phyloP scores from a whole-genome alignment of 2,329 filamentous ascomycete genomes.

The Xylaria sp. region DNA sequence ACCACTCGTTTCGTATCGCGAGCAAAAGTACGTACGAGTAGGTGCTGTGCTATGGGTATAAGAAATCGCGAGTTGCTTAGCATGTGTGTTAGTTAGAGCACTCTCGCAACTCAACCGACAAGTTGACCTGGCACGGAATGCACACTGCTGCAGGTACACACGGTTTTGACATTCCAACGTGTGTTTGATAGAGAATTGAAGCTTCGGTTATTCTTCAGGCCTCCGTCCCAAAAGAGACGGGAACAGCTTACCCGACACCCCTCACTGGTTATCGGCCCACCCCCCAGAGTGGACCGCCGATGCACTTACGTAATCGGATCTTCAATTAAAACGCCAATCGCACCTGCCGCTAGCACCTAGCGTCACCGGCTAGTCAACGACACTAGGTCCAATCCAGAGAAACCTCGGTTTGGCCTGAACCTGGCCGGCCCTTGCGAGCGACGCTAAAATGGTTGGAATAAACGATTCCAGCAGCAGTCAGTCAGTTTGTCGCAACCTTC shows the following conservation, averaged over 20 bases:
- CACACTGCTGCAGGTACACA: no score
- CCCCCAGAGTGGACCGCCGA: background rate
- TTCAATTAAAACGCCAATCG: background rate
- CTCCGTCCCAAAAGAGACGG: background rate
- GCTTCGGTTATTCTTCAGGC: no score
- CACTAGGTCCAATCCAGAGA: constrained; percentile 7
- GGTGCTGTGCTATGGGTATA: no score
- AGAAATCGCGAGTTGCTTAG: no score
- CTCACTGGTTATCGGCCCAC: background rate
- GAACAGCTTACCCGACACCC: background rate
- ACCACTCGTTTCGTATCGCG: no score
- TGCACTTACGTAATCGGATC: background rate
- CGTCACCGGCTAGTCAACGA: background rate
- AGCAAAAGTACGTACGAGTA: no score
- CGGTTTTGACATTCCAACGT: no score
- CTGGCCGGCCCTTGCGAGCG: constrained; percentile 5
- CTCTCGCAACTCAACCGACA: no score
- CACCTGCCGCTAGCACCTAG: background rate
- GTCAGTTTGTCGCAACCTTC: background rate
- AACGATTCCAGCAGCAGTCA: background rate
- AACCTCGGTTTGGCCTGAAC: constrained; percentile 15
- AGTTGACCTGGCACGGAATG: no score
- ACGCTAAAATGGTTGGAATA: constrained; percentile 4
- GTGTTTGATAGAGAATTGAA: no score
- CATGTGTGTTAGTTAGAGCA: no score